Conservation (phyloP, 2,329 filamentous ascomycete species). For the Penicillium sp. region DNA sequence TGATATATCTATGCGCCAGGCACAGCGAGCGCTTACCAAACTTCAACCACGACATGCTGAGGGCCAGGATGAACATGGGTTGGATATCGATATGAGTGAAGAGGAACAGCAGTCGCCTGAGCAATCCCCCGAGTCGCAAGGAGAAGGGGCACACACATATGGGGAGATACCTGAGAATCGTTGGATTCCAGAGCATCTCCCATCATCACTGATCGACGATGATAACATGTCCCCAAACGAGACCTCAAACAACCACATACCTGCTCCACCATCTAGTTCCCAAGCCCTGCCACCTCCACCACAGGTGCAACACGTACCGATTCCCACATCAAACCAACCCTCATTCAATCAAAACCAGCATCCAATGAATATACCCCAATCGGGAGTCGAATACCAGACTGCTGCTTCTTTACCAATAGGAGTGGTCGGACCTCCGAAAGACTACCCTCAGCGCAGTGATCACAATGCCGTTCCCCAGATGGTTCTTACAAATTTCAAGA, state of each 20-base stretch:
- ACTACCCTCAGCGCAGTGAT: slow-evolving; percentile 23
- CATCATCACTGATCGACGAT: slow-evolving; percentile 27
- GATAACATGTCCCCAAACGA: slow-evolving; percentile 24
- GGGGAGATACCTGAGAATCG: slow-evolving; percentile 30
- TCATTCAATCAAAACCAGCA: slow-evolving; percentile 23
- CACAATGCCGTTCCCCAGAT: slow-evolving; percentile 30
- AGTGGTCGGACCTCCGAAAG: slow-evolving; percentile 23
- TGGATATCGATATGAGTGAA: slow-evolving; percentile 24
- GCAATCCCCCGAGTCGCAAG: slow-evolving; percentile 26
- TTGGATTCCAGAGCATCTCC: slow-evolving; percentile 33
- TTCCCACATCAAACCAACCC: slow-evolving; percentile 23
- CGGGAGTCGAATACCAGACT: slow-evolving; percentile 22
- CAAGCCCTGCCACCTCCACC: slow-evolving; percentile 22
- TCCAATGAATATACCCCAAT: slow-evolving; percentile 23
- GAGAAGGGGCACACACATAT: slow-evolving; percentile 25
- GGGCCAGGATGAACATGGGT: slow-evolving; percentile 21
- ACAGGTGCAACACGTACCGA: slow-evolving; percentile 21
- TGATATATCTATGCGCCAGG: slow-evolving; percentile 40
- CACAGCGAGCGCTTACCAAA: slow-evolving; percentile 38
- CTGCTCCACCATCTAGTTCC: slow-evolving; percentile 18
- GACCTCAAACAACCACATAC: slow-evolving; percentile 18
- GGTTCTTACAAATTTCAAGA: slow-evolving; percentile 39
- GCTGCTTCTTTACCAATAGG: slow-evolving; percentile 18
- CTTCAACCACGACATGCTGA: slow-evolving; percentile 31
- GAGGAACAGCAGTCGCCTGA: slow-evolving; percentile 27